Evolutionary conservation across 2,329 filamentous ascomycete genomes (phyloP), one percentile per base, ranked within the genome.

Genomic region (Pseudocercospora fijiensis): DNA sequence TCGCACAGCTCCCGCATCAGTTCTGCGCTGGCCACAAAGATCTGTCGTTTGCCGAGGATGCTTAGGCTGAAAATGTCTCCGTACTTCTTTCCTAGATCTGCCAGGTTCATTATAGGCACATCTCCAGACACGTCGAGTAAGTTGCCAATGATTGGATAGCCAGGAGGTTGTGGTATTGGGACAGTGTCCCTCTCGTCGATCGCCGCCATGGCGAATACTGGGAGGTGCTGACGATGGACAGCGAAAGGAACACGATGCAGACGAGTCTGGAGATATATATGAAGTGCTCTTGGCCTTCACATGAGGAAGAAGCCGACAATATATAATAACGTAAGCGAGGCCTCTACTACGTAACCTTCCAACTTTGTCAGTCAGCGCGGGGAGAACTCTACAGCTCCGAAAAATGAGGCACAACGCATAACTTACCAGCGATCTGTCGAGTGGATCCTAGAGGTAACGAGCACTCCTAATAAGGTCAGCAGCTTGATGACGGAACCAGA

Each of bases 131-230:
- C 82, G 67, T 90, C 86, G 60, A 79, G 78, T 28, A 89, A 73
- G 69, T 91, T 89, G 27, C 89, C 89, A 24, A 91, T 66, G 26
- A 91, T 74, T 1, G 88, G 89, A 61, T 89, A 78, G 2, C 85
- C 86, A 60, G 81, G 81, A 26, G 88, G 88, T 53, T 85, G 83
- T 1, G 89, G 88, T 59, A 91, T 88, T 3, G 68, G 68, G 10
- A 67, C 65, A 16, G 67, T 70, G 49, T 71, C 67, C 51, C 65
- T 60, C 20, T 53, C 61, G 58, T 71, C 69, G 13, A 71, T 16
- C 24, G 18, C 55, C 27, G 63, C 63, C 63, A 69, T 66, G n/a
- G 37, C 47, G 61, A 13, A 51, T 26, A 33, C 30, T 13, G 30
- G 10, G 10, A 33, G 30, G 1, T 13, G 30, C 30, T 33, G 2